Evolutionary conservation across 306 rosid species (phyloP).

Genomic region (Cyclanthera cordifolia): DNA sequence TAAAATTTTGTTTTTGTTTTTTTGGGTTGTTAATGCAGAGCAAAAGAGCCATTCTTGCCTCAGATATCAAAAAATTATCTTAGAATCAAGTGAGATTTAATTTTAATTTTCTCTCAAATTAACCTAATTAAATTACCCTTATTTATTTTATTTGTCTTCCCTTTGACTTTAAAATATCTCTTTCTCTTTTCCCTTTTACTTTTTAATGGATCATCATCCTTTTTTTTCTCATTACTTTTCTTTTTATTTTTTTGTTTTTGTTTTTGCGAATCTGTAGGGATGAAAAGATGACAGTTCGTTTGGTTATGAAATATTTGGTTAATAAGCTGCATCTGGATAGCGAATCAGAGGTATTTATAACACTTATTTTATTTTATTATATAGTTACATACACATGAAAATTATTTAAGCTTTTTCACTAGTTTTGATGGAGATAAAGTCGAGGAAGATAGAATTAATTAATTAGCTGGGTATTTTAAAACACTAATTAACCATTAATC

Average conservation of each 20-base stretch:
- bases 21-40: constrained; percentile 40
- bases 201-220: no score
- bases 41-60: constrained; percentile 70
- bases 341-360: constrained; percentile 80
- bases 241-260: no score
- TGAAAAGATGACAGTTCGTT: constrained; percentile 87
- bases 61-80: constrained; percentile 85
- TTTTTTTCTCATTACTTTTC: no score
- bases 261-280: constrained; percentile 32
- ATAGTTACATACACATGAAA: neutral
- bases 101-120: neutral
- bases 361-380: neutral
- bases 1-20: neutral
- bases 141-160: neutral
- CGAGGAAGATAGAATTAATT: neutral
- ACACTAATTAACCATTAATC: neutral
- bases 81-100: constrained; percentile 72
- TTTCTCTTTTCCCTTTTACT: neutral
- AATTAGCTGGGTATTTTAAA: neutral
- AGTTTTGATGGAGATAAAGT: neutral
- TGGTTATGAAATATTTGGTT: constrained; percentile 76
- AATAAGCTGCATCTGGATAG: constrained; percentile 63
- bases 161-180: neutral
- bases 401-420: neutral
- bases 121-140: neutral